phyloP scores from a whole-genome alignment of 225 moss, liverwort and hornwort species.

The Antitrichia curtipendula region DNA sequence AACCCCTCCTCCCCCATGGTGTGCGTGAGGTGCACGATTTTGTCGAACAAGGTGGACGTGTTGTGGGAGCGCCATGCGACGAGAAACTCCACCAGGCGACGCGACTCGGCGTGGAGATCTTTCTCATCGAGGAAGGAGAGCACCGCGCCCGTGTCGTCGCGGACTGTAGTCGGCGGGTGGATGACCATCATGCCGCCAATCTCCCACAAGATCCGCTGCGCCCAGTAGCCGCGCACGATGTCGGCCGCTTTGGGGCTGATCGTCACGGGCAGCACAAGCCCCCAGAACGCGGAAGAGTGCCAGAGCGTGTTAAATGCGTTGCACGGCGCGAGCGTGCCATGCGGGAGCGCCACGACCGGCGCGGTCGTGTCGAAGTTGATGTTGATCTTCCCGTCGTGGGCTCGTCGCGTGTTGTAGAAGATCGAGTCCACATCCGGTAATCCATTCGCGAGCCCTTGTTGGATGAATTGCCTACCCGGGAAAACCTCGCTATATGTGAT shows the following conservation, averaged over 20 bases:
- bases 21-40: slow-evolving; percentile 66
- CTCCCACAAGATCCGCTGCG: slow-evolving; percentile 83
- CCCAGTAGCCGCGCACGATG: slow-evolving; percentile 82
- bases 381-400: slow-evolving; percentile 43
- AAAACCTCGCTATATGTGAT: slow-evolving; percentile 65
- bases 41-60: slow-evolving; percentile 42
- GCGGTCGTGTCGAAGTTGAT: slow-evolving; percentile 68
- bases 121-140: slow-evolving; percentile 64
- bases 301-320: slow-evolving; percentile 86
- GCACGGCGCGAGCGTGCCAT: slow-evolving; percentile 70
- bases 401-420: slow-evolving; percentile 71
- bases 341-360: slow-evolving; percentile 62
- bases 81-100: slow-evolving; percentile 42
- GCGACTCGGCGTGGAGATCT: slow-evolving; percentile 57
- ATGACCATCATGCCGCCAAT: slow-evolving; percentile 68
- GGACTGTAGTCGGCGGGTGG: slow-evolving; percentile 49
- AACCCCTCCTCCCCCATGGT: slow-evolving; percentile 69
- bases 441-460: slow-evolving; percentile 90
- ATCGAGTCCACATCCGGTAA: slow-evolving; percentile 93
- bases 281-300: slow-evolving; percentile 74
- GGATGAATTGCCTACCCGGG: slow-evolving; percentile 69
- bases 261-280: slow-evolving; percentile 74
- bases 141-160: slow-evolving; percentile 33
- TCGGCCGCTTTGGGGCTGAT: slow-evolving; percentile 69
- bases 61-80: slow-evolving; percentile 66